These are phyloP conservation scores for Cercospora canescens DNA, from an alignment of 2,329 filamentous ascomycete genomes.

Conservation along the genomic window DNA sequence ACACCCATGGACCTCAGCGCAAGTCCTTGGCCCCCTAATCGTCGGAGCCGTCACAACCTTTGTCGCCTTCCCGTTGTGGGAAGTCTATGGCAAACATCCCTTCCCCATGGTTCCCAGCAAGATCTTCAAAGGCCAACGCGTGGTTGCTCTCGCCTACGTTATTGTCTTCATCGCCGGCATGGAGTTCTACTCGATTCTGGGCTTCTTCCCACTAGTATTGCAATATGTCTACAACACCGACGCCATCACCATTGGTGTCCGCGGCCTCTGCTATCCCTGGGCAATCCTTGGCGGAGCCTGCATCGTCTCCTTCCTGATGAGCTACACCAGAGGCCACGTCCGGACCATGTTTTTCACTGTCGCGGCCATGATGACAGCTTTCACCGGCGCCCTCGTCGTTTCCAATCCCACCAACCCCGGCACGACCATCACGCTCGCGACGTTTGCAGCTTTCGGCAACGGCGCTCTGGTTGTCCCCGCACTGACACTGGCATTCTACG, in stretches of 20 bases:
- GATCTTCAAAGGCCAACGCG: constrained; percentile 32
- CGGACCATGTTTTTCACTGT: constrained; percentile 59
- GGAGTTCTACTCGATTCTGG: constrained; percentile 42
- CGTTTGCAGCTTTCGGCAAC: constrained; percentile 62
- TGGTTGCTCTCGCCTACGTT: constrained; percentile 35
- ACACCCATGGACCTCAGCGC: constrained; percentile 27
- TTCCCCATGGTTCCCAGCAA: constrained; percentile 34
- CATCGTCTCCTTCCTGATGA: constrained; percentile 58
- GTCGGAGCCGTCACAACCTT: constrained; percentile 29
- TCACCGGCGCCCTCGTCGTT: constrained; percentile 33
- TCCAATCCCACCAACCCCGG: constrained; percentile 27
- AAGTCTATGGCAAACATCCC: constrained; percentile 26
- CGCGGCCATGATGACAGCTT: constrained; percentile 65
- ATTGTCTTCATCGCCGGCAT: constrained; percentile 38
- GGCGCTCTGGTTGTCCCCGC: constrained; percentile 67
- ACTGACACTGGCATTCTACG: constrained; percentile 67
- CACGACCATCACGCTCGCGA: constrained; percentile 50
- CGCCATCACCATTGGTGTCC: constrained; percentile 61
- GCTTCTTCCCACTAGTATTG: constrained; percentile 63
- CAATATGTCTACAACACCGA: constrained; percentile 66
- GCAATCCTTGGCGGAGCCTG: constrained; percentile 62
- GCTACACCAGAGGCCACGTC: constrained; percentile 59
- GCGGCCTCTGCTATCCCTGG: constrained; percentile 63
- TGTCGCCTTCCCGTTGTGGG: constrained; percentile 32
- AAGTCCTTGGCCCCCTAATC: constrained; percentile 31